A percentile compares a stretch with the other conserved stretches of the same genome.
phyloP scores from a whole-genome alignment of 768 basidiomycete genomes.

The Thelephora aurantiotincta region DNA sequence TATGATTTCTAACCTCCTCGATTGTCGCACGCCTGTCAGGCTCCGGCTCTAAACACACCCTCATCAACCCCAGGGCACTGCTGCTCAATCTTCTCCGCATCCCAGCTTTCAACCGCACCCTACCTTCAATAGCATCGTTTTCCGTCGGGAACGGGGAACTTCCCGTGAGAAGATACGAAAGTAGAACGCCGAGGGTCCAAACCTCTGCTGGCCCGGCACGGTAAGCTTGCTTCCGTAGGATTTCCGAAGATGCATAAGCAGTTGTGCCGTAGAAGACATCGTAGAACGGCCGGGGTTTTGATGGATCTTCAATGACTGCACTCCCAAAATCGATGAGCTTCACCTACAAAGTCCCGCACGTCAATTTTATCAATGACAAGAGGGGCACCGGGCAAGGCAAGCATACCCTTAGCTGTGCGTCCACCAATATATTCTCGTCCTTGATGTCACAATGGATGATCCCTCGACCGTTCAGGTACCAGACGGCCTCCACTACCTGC shows the following conservation, averaged over 20 bases:
- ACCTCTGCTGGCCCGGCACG: conserved; percentile 91
- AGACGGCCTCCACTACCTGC: conserved; percentile 78
- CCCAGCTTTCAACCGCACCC: conserved; percentile 27
- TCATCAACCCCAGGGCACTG: conserved; percentile 47
- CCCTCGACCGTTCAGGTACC: conserved; percentile 68
- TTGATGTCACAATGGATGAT: conserved; percentile 95
- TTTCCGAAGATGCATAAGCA: conserved; percentile 92
- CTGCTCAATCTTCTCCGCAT: conserved; percentile 10
- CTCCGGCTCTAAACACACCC: conserved; percentile 72
- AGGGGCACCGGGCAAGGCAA: not conserved
- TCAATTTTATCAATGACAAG: conserved; percentile 1
- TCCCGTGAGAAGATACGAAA: conserved; percentile 90
- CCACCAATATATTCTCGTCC: conserved; percentile 86
- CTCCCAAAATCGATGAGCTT: conserved; percentile 96
- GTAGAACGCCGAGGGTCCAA: conserved; percentile 90
- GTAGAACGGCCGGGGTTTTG: conserved; percentile 49
- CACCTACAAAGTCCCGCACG: conserved; percentile 33
- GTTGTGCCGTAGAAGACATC: conserved; percentile 84
- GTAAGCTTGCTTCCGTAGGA: conserved; percentile 77
- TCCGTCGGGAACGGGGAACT: conserved; percentile 86
- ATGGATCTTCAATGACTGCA: conserved; percentile 60
- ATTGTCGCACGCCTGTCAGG: conserved; percentile 73
- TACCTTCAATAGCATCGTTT: conserved; percentile 60
- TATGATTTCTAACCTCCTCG: conserved; percentile 64
- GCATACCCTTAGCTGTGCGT: conserved; percentile 52